phyloP scores from a whole-genome alignment of 495 filamentous ascomycete species.

The Annulohypoxylon stygium region DNA sequence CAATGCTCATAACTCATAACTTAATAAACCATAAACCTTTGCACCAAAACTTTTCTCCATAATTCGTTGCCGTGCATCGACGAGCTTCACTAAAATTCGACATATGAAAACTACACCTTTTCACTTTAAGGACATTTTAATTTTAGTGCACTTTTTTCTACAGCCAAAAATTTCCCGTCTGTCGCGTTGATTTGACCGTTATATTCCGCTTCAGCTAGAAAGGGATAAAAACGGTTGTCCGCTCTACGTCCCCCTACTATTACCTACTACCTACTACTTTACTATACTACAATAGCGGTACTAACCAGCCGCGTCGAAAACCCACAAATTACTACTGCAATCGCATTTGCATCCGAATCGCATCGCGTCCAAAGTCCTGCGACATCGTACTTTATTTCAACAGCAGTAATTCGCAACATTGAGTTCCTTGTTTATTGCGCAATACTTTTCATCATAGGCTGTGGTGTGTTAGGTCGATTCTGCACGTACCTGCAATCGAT shows the following conservation, averaged over 20 bases:
- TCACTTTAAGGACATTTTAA: slow-evolving; percentile 13
- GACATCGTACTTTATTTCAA: slow-evolving; percentile 24
- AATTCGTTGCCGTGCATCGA: slow-evolving; percentile 35
- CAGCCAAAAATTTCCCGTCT: not conserved
- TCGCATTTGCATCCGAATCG: slow-evolving; percentile 11
- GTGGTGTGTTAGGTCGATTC: not conserved
- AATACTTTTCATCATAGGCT: slow-evolving; percentile 3
- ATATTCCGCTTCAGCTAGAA: slow-evolving; percentile 10
- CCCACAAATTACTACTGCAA: slow-evolving; percentile 44
- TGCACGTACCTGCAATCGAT: slow-evolving; percentile 32
- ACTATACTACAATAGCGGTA: slow-evolving; percentile 8
- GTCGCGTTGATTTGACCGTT: slow-evolving; percentile 5
- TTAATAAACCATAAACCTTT: slow-evolving; percentile 1
- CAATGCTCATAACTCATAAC: not conserved
- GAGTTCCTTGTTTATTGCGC: slow-evolving; percentile 24
- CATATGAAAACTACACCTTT: not conserved
- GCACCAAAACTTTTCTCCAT: slow-evolving; percentile 40
- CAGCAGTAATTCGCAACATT: slow-evolving; percentile 8
- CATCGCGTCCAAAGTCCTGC: slow-evolving; percentile 44
- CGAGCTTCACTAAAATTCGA: slow-evolving; percentile 17
- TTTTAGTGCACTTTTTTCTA: slow-evolving; percentile 15
- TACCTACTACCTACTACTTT: not conserved
- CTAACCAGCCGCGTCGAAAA: slow-evolving; percentile 40
- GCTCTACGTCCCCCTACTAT: not conserved
- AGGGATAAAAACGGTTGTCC: slow-evolving; percentile 8